phyloP scores from a whole-genome alignment of 2,329 filamentous ascomycete genomes.

The Xylaria sp. region DNA sequence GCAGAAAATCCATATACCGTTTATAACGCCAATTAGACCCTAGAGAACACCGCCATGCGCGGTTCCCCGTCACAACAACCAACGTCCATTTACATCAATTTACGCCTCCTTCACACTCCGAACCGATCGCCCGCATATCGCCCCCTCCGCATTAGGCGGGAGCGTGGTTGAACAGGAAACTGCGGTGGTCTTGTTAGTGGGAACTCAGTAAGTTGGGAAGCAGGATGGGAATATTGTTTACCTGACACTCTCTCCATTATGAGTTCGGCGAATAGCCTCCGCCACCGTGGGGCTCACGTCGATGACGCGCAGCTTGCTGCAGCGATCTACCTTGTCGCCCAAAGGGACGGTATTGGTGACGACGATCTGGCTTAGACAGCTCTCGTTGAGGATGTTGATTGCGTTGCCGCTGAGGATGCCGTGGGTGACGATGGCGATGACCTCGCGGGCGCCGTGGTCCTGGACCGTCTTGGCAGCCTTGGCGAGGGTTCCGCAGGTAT shows the following conservation, averaged over 20 bases:
- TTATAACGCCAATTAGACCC: conserved; percentile 35
- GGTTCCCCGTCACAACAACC: conserved; percentile 15
- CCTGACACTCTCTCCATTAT: conserved; percentile 70
- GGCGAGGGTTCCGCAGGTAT: conserved; percentile 83
- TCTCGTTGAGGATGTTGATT: conserved; percentile 77
- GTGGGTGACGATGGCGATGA: conserved; percentile 95
- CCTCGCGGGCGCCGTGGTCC: conserved; percentile 85
- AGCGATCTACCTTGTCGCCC: conserved; percentile 76
- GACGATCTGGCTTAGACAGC: conserved; percentile 74
- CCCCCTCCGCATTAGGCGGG: conserved; percentile 38
- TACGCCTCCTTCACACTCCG: not conserved
- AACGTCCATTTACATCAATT: conserved; percentile 3
- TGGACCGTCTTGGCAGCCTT: conserved; percentile 93
- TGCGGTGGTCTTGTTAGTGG: conserved; percentile 29
- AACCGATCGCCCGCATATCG: not conserved
- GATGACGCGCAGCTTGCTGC: conserved; percentile 77
- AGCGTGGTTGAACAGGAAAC: conserved; percentile 51
- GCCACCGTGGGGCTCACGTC: conserved; percentile 79
- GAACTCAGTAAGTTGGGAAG: conserved; percentile 49
- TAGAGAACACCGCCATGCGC: conserved; percentile 8
- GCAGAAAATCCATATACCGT: conserved; percentile 26
- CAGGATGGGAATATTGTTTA: conserved; percentile 50
- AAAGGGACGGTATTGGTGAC: conserved; percentile 85
- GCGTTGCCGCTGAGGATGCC: conserved; percentile 79
- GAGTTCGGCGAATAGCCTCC: conserved; percentile 67